Conservation (phyloP, 1,284 basidiomycete genomes). For the Paramarasmius palmivorus region DNA sequence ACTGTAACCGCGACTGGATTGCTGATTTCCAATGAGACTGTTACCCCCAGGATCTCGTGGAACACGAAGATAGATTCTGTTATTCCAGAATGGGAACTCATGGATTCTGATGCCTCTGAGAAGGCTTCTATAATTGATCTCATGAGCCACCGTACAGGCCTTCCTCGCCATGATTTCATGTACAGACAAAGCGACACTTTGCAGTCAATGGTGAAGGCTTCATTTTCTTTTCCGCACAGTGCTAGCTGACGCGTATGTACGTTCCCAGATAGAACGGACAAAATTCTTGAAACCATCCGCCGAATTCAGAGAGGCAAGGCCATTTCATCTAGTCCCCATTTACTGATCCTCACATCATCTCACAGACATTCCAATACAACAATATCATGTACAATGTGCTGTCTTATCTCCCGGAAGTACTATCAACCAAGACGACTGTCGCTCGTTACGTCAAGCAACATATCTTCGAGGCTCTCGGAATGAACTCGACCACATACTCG, state of each 20-base stretch:
- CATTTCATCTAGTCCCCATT: background rate
- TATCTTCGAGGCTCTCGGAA: slow-evolving; percentile 21
- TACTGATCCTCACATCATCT: background rate
- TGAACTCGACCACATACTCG: slow-evolving; percentile 23
- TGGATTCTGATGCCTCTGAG: slow-evolving; percentile 20
- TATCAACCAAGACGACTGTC: slow-evolving; percentile 15
- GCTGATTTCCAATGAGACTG: slow-evolving; percentile 24
- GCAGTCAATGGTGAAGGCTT: slow-evolving; percentile 1
- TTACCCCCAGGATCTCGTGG: slow-evolving; percentile 25
- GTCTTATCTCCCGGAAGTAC: slow-evolving; percentile 20
- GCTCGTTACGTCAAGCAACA: slow-evolving; percentile 23
- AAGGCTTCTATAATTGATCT: slow-evolving; percentile 24
- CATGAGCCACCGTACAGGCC: slow-evolving; percentile 28
- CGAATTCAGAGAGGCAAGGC: slow-evolving; percentile 1
- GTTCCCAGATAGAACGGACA: slow-evolving; percentile 6
- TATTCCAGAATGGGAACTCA: slow-evolving; percentile 21
- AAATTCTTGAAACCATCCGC: slow-evolving; percentile 10
- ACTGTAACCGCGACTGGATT: slow-evolving; percentile 24
- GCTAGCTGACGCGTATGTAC: background rate
- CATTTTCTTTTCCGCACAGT: background rate
- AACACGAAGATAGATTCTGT: slow-evolving; percentile 23
- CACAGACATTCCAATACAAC: slow-evolving; percentile 18
- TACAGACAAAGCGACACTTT: slow-evolving; percentile 5
- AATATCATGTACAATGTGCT: slow-evolving; percentile 22
- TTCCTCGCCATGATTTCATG: slow-evolving; percentile 20